Base-by-base conservation (phyloP, 768 basidiomycete genomes). In the Clavaria fumosa region DNA sequence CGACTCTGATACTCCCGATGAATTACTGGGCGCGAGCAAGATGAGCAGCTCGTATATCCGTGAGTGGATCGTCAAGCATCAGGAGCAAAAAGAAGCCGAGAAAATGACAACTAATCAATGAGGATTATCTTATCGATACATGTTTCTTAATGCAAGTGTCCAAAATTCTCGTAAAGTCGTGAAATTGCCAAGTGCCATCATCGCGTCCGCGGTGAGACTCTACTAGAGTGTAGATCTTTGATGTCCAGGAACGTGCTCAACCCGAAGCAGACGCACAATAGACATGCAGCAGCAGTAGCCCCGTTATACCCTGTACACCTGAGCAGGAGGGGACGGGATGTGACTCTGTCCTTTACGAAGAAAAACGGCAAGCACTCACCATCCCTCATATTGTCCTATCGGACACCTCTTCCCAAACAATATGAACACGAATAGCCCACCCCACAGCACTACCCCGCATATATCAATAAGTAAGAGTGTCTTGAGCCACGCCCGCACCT, bases 41-140 rank as follows among this genome's bases (percentile, higher is more conserved):
- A 76, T 97, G 70, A 89, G 95, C 53, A 95, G 89, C 51, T 93
- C 90, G 5, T 83, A 69, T 43, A 93, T 99, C 46, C 66, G 95
- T 30, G 66, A 79, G 45, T 93, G 90, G 89, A 79, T 99, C 43
- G 74, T 62, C 5, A 50, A 58, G 33, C 52, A 54, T 37, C 26
- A 35, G 27, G 24, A 19, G 5, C 6, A 14, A 19, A 30, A n/a
- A n/a, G 24, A 43, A 23, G 35, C n/a, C n/a, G 31, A 42, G 34
- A 45, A 41, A 28, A 33, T 15, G n/a, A n/a, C n/a, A n/a, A n/a
- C n/a, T n/a, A n/a, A n/a, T n/a, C n/a, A n/a, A n/a, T n/a, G n/a
- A n/a, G n/a, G n/a, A n/a, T n/a, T n/a, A n/a, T n/a, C n/a, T n/a
- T n/a, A n/a, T n/a, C 18, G 27, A 5, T 22, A 30, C 12, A 32